Base-by-base conservation (phyloP, 495 filamentous ascomycete species). In the Astrothelium subdiscretum region DNA sequence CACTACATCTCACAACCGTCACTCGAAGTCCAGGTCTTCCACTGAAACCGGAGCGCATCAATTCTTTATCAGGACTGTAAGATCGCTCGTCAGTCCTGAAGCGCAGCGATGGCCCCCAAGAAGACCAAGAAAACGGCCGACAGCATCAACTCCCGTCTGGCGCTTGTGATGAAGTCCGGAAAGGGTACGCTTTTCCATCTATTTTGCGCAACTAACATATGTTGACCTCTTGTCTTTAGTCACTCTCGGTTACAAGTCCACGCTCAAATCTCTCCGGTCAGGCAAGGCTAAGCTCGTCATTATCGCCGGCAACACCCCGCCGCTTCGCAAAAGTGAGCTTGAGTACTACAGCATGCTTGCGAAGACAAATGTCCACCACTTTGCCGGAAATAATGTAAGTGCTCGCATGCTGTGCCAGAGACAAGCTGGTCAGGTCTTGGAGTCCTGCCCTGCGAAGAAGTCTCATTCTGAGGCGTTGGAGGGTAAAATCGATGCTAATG, bases 351-450 rank as follows among this genome's bases (percentile, higher is more conserved):
- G 87, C 72, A 95, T 95, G 91, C 79, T 96, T 64, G 84, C 87
- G 71, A 96, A 97, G 83, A 89, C 87, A 70, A 84, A 87, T 54
- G 91, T 97, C 70, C 91, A 97, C 82, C 92, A 97, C 81, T 97
- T 96, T 80, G 83, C 82, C 66, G 94, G 92, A 62, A 95, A 94
- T 85, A 97, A 96, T 85, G 91, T 97, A 85, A 88, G 92, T 82
- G 58, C n/a, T 57, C 57, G 66, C 67, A 54, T 54, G 48, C 48
- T 54, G 5, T 10, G 48, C 66, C 63, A 63, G 68, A 66, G 66
- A 71, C 69, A 59, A 62, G 65, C 31, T 43, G 52, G 27, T 12
- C 57, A 57, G 58, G 62, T 63, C 63, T 69, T 32, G 32, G 52
- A 51, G 51, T 26, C 60, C 22, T 57, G 74, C 87, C 87, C 87